A percentile compares a stretch with the other conserved stretches of the same genome.
phyloP scores from a whole-genome alignment of 139 green algal genomes.

The Coccomyxa sp. region DNA sequence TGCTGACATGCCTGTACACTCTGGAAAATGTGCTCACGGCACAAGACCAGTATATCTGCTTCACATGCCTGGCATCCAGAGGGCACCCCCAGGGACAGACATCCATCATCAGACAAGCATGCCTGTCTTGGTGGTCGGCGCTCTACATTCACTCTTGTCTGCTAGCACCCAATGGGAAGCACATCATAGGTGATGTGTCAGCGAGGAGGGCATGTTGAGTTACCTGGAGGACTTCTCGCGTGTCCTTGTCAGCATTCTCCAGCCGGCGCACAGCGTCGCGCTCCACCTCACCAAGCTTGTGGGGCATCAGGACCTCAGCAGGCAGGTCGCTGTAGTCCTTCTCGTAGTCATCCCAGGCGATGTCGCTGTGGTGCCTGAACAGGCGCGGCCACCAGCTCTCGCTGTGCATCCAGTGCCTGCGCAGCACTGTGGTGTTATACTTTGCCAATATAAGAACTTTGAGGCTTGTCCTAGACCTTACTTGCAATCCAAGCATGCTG shows the following conservation, averaged over 20 bases:
- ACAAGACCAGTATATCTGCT: too few species aligned
- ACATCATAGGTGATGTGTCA: not conserved
- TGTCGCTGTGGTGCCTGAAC: slow-evolving; percentile 42
- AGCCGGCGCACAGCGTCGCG: slow-evolving; percentile 11
- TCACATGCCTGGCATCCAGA: not conserved
- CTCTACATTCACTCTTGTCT: not conserved
- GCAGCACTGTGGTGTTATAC: too few species aligned
- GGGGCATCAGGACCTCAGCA: slow-evolving; percentile 16
- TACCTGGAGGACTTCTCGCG: slow-evolving; percentile 29
- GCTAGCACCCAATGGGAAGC: not conserved
- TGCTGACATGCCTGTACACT: not conserved
- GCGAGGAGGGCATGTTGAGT: not conserved
- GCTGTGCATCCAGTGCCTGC: slow-evolving; percentile 55
- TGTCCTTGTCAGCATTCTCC: slow-evolving; percentile 19
- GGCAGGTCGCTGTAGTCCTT: slow-evolving; percentile 84
- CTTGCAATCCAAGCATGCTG: too few species aligned
- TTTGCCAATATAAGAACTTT: too few species aligned
- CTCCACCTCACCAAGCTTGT: not conserved
- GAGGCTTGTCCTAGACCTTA: too few species aligned
- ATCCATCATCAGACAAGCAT: not conserved
- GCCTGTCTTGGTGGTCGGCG: not conserved
- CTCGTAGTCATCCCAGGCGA: slow-evolving; percentile 75
- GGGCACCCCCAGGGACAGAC: not conserved
- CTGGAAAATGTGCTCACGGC: not conserved
- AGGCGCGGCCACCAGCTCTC: slow-evolving; percentile 73